These are phyloP conservation scores for Hypoxylon fuscum DNA, from an alignment of 495 filamentous ascomycete species.

Conservation along the genomic window DNA sequence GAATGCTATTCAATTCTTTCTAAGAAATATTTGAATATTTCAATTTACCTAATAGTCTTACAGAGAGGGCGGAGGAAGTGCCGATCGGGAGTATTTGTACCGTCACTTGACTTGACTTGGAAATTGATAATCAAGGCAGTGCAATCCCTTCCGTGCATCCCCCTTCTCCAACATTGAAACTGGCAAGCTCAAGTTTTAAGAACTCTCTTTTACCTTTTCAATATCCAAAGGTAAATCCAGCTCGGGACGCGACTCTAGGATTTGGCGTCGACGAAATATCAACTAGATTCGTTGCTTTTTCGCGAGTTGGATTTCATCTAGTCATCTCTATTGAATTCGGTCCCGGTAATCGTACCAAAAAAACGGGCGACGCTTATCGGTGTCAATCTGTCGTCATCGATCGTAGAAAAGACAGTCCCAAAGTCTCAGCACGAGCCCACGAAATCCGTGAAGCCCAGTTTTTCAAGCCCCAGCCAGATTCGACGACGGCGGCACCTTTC, in stretches of 20 bases:
- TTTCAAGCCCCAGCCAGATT: constrained; percentile 31
- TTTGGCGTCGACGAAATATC: too few species aligned
- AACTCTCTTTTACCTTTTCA: constrained; percentile 8
- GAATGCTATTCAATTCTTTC: too few species aligned
- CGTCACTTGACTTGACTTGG: constrained; percentile 31
- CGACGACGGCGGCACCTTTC: constrained; percentile 19
- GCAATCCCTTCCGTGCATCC: constrained; percentile 8
- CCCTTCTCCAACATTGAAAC: constrained; percentile 22
- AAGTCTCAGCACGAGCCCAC: constrained; percentile 19
- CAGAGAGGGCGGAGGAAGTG: constrained; percentile 16
- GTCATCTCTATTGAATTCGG: constrained; percentile 13
- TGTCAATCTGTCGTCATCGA: constrained; percentile 42
- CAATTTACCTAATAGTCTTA: too few species aligned
- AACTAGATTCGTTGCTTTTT: constrained; percentile 3
- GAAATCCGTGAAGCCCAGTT: constrained; percentile 37
- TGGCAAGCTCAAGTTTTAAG: constrained; percentile 8
- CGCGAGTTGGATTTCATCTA: constrained; percentile 5
- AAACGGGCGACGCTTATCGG: constrained; percentile 36
- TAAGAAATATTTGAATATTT: too few species aligned
- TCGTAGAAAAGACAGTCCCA: constrained; percentile 16
- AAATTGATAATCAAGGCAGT: constrained; percentile 37
- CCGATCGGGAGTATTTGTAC: constrained; percentile 35
- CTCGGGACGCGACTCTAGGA: too few species aligned
- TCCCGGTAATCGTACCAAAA: constrained; percentile 18
- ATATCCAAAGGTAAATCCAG: neutral